Base-by-base conservation (phyloP, 176 grass and related monocot genomes). In the Carex parvula region DNA sequence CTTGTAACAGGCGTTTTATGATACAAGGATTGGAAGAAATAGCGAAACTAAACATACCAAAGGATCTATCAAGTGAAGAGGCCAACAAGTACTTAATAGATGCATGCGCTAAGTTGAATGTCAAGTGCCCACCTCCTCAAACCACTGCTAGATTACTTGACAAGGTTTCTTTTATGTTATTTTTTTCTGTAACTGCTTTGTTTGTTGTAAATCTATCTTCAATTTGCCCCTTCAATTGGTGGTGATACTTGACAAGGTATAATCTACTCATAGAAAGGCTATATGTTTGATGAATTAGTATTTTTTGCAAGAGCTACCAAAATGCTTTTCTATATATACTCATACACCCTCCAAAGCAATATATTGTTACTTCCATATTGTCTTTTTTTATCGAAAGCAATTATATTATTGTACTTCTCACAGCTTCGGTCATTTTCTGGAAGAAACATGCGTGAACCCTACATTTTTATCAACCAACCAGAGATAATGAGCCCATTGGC, bases 401-500 rank as follows among this genome's bases (percentile, higher is more conserved):
- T 64, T 61, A 76, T 32, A 26, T 26, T 61, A 50, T 57, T 82
- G 37, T 81, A 18, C 73, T 84, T 75, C 6, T 71, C 79, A 85
- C 86, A 98, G 96, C 85, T 98, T 66, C 83, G 96, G 92, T 50
- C 93, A 95, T 83, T 98, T 95, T 91, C 71, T 98, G 68, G 96
- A 98, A 88, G 96, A 92, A 83, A 92, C 85, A 1, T 98, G 93
- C 13, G 86, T 92, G 37, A 95, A 98, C n/a, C 64, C 95, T 50
- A 91, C 95, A 59, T 98, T 98, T 87, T 98, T 71, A 98, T 86
- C 59, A 94, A 98, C 54, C 95, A 98, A 84, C 95, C 95, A 79
- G 90, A 98, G 90, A 98, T 98, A 86, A 98, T 94, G 95, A 98
- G 95, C 84, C 95, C 95, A 80, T 90, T 98, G 83, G 95, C 95